Percentiles rank a stretch among this genome's conserved stretches.
Evolutionary conservation across 129 eudicot species (phyloP).

Genomic region (Saposhnikovia divaricata): DNA sequence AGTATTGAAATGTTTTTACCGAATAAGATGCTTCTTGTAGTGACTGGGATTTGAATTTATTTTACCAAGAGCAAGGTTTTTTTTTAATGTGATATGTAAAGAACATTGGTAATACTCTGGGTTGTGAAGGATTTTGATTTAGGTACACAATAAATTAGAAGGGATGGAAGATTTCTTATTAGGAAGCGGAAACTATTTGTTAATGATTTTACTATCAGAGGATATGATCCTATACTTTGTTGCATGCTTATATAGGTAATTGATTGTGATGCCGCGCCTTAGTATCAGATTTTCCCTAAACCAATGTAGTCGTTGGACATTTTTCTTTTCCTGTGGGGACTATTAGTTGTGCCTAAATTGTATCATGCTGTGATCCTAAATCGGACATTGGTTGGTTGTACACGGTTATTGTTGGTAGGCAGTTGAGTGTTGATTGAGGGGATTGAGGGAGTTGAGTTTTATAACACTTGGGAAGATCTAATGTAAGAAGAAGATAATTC

Average conservation of each 20-base stretch:
- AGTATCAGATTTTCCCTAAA: not conserved
- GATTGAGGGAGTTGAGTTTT: not conserved
- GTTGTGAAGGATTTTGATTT: not conserved
- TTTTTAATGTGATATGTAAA: not conserved
- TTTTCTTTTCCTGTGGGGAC: not conserved
- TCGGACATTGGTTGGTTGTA: not conserved
- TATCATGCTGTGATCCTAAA: not conserved
- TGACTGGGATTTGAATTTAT: not conserved
- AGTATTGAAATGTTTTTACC: not conserved
- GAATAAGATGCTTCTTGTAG: not conserved
- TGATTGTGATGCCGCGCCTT: not conserved
- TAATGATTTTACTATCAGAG: not conserved
- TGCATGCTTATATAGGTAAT: not conserved
- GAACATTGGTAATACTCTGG: not conserved
- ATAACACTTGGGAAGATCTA: not conserved
- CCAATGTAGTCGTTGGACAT: not conserved
- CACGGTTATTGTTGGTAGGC: not conserved
- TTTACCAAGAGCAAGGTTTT: not conserved
- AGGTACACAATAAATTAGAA: not conserved
- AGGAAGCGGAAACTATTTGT: not conserved
- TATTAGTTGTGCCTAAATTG: not conserved
- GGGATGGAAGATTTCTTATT: not conserved
- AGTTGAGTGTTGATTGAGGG: not conserved
- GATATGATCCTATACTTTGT: not conserved
- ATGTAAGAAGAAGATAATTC: not conserved